Evolutionary conservation across 2,329 filamentous ascomycete species (phyloP), one percentile per base, ranked within the genome.

Genomic region (Acrodontium crateriforme): DNA sequence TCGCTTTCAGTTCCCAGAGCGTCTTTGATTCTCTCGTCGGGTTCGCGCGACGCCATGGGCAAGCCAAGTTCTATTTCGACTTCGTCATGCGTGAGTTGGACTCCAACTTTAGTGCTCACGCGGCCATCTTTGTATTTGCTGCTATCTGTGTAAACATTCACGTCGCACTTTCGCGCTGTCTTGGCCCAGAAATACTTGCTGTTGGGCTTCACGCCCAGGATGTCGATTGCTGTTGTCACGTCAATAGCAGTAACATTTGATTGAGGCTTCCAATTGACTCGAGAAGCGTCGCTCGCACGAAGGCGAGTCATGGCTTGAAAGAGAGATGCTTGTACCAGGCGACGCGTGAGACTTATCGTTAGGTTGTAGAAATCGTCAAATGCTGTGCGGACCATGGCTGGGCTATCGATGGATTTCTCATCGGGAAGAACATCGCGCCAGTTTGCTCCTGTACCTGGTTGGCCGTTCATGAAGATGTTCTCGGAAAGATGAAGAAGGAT

Each of bases 301-400:
- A 83, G 55, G 22, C 82, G 66, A 2, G 78, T 77, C 48, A 70
- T 67, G n/a, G 76, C 70, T 32, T 82, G 69, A 42, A 77, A 78
- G 0, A 89, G 56, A 0, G 71, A 61, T 1, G 78, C 70, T 25
- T 79, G 70, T 2, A 89, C 60, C 2, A 93, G 55, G 9, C 79
- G 67, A 33, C 69, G 71, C 0, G 79, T 85, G 9, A 89, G 40
- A 29, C 69, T 78, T 1, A 78, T 50, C 0, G 68, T 61, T 2
- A 93, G 53, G 6, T 69, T 68, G 44, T 84, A 66, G 24, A 93
- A 76, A 41, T 89, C 81, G 4, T 70, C 65, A n/a, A 91, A 65
- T 0, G 79, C 74, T 2, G 80, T 84, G 5, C 74, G 69, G 40
- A 78, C 74, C 13, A 93, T 69, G 0, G 77, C 71, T 0, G 84